A percentile compares a stretch with the other conserved stretches of the same genome.
Evolutionary conservation across 2,329 filamentous ascomycete genomes (phyloP).

Genomic region (Penicillium digitatum): DNA sequence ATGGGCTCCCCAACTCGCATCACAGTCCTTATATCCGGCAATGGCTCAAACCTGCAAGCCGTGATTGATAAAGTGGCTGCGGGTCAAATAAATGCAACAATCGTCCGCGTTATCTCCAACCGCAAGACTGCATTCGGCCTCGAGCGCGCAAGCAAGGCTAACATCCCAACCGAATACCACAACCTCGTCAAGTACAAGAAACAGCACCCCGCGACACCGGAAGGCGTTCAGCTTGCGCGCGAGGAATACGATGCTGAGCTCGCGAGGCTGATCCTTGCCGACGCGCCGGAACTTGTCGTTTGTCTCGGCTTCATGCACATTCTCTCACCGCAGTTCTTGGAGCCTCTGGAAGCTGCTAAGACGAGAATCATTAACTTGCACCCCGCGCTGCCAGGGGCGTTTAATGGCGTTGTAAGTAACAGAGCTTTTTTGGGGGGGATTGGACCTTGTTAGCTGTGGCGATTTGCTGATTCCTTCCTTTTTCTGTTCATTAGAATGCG

Average conservation of each 20-base stretch:
- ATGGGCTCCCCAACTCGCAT: slow-evolving; percentile 48
- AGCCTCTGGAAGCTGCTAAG: slow-evolving; percentile 58
- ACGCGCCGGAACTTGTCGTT: slow-evolving; percentile 69
- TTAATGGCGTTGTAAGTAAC: slow-evolving; percentile 61
- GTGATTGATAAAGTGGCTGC: slow-evolving; percentile 60
- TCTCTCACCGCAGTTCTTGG: slow-evolving; percentile 65
- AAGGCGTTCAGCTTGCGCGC: slow-evolving; percentile 53
- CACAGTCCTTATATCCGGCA: slow-evolving; percentile 68
- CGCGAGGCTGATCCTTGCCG: slow-evolving; percentile 61
- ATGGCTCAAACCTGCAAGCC: slow-evolving; percentile 74
- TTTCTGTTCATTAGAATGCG: slow-evolving; percentile 48
- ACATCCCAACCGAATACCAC: slow-evolving; percentile 74
- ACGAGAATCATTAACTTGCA: slow-evolving; percentile 79
- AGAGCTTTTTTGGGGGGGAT: neutral
- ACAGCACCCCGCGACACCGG: slow-evolving; percentile 55
- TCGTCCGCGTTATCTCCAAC: slow-evolving; percentile 64
- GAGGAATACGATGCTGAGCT: slow-evolving; percentile 71
- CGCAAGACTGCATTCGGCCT: slow-evolving; percentile 62
- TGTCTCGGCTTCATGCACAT: slow-evolving; percentile 89
- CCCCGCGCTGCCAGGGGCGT: slow-evolving; percentile 68
- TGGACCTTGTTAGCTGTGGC: neutral
- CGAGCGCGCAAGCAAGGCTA: slow-evolving; percentile 55
- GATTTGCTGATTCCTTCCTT: neutral
- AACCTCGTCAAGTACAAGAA: slow-evolving; percentile 76
- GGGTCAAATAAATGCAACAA: slow-evolving; percentile 49